Evolutionary conservation across 164 flowering plant genomes (phyloP).

Genomic region (Umbilicus rupestris): DNA sequence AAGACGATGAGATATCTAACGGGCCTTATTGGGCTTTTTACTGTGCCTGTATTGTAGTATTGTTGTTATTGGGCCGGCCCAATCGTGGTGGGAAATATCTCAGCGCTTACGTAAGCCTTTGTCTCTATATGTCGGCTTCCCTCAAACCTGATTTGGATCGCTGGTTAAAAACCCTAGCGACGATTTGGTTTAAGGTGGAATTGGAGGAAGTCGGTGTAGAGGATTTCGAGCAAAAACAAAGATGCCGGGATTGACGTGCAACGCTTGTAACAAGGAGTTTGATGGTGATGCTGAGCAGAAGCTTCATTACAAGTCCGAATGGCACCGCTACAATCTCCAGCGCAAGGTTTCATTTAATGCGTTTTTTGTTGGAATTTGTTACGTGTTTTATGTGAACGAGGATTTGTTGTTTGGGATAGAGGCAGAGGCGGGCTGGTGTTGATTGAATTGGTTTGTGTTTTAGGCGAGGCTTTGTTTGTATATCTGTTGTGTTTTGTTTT

Average conservation of each 20-base stretch:
- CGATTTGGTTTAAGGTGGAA: background rate
- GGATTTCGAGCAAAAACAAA: background rate
- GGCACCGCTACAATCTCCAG: constrained; percentile 99
- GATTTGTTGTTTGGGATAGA: no score
- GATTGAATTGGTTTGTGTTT: background rate
- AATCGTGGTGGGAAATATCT: background rate
- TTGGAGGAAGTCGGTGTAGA: background rate
- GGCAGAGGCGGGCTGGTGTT: no score
- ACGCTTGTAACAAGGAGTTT: constrained; percentile 79
- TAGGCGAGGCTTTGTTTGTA: background rate
- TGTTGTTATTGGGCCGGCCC: no score
- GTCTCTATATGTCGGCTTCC: background rate
- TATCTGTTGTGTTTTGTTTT: background rate
- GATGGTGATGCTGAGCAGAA: constrained; percentile 57
- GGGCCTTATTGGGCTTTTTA: background rate
- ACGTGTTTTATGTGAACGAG: background rate
- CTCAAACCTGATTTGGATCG: no score
- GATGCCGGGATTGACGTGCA: constrained; percentile 72
- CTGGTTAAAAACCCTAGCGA: constrained; percentile 1
- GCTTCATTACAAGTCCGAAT: constrained; percentile 92
- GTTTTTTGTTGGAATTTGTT: background rate
- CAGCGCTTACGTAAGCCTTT: background rate
- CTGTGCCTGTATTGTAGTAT: background rate
- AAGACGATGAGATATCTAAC: no score
- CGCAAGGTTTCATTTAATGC: constrained; percentile 44